phyloP scores from a whole-genome alignment of 495 filamentous ascomycete genomes.

The Lasiosphaeriaceae sp. region DNA sequence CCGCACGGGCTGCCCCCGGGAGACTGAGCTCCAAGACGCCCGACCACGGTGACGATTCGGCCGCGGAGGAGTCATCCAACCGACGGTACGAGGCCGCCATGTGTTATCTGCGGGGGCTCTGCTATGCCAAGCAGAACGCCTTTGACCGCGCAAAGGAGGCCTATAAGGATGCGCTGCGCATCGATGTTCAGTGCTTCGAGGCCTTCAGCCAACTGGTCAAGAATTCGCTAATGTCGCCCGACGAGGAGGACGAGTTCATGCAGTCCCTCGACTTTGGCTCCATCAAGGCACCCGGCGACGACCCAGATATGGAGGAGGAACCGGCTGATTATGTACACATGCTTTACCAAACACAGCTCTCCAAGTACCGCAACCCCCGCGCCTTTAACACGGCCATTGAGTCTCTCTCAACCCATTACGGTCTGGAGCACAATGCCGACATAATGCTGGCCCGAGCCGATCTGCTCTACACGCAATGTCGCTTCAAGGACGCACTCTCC shows the following conservation, averaged over 20 bases:
- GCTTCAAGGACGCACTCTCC: slow-evolving; percentile 78
- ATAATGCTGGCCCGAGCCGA: slow-evolving; percentile 90
- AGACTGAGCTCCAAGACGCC: slow-evolving; percentile 43
- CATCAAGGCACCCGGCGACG: slow-evolving; percentile 50
- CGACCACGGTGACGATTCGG: slow-evolving; percentile 45
- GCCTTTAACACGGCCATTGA: slow-evolving; percentile 85
- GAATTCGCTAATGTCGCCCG: slow-evolving; percentile 95
- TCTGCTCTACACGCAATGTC: slow-evolving; percentile 89
- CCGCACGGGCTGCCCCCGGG: slow-evolving; percentile 40
- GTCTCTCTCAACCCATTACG: slow-evolving; percentile 88
- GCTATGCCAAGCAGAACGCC: slow-evolving; percentile 95
- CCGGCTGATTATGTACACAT: slow-evolving; percentile 90
- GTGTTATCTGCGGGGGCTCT: slow-evolving; percentile 91
- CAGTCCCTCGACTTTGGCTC: slow-evolving; percentile 88
- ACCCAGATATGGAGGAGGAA: slow-evolving; percentile 64
- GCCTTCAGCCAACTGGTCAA: slow-evolving; percentile 97
- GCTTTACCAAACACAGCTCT: slow-evolving; percentile 94
- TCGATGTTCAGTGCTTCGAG: slow-evolving; percentile 98
- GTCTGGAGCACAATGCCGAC: slow-evolving; percentile 81
- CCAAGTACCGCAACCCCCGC: slow-evolving; percentile 87
- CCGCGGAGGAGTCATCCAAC: slow-evolving; percentile 70
- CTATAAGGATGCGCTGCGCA: slow-evolving; percentile 93
- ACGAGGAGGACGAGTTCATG: slow-evolving; percentile 91
- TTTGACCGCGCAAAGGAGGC: slow-evolving; percentile 97
- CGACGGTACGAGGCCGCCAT: slow-evolving; percentile 90